Evolutionary conservation across 495 filamentous ascomycete genomes (phyloP).

Genomic region (Oleoguttula mirabilis): DNA sequence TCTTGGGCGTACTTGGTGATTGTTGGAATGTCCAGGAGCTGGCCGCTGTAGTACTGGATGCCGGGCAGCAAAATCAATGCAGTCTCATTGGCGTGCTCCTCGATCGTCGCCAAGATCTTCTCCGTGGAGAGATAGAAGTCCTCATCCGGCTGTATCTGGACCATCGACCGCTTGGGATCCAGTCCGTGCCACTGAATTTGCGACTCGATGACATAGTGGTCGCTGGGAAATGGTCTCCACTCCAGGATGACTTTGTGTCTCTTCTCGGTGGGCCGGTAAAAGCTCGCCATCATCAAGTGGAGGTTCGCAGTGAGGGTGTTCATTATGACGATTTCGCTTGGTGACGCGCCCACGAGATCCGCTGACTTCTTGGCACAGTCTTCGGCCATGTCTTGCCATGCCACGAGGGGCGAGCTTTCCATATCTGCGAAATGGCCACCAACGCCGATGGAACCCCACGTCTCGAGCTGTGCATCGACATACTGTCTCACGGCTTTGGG

Average conservation of each 20-base stretch:
- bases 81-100: slow-evolving; percentile 58
- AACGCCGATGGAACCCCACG: not conserved
- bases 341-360: slow-evolving; percentile 64
- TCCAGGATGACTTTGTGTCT: slow-evolving; percentile 84
- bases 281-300: slow-evolving; percentile 78
- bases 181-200: slow-evolving; percentile 71
- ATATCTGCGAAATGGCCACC: slow-evolving; percentile 23
- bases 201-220: slow-evolving; percentile 71
- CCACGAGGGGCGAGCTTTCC: slow-evolving; percentile 56
- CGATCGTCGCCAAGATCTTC: slow-evolving; percentile 62
- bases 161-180: slow-evolving; percentile 54
- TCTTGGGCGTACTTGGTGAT: slow-evolving; percentile 72
- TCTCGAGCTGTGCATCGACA: slow-evolving; percentile 1
- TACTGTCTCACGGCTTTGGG: slow-evolving; percentile 1
- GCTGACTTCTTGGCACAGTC: slow-evolving; percentile 59
- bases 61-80: slow-evolving; percentile 75
- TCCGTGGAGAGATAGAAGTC: slow-evolving; percentile 49
- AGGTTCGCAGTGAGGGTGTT: slow-evolving; percentile 82
- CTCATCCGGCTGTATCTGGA: slow-evolving; percentile 52
- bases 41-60: slow-evolving; percentile 88
- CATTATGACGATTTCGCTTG: slow-evolving; percentile 82
- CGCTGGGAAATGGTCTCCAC: slow-evolving; percentile 74
- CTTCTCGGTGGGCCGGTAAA: slow-evolving; percentile 65
- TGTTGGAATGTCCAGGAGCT: slow-evolving; percentile 69
- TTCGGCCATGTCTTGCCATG: slow-evolving; percentile 69